These are phyloP conservation scores for Lactifluus subvellereus DNA, from an alignment of 768 basidiomycete genomes.

Conservation along the genomic window DNA sequence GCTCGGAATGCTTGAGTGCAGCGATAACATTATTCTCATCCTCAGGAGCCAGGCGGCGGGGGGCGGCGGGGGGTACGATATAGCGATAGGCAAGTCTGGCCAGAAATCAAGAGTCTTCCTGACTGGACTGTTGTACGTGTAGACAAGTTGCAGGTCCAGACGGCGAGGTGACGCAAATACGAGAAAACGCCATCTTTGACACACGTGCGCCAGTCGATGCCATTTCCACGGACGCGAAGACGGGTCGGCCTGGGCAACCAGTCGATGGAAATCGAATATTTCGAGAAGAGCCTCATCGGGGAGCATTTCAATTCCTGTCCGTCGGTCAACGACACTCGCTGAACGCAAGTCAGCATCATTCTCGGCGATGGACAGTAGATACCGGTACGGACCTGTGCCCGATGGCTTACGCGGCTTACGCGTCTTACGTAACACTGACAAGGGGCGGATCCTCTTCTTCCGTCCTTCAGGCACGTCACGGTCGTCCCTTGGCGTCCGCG, in stretches of 20 bases:
- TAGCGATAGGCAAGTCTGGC: neutral
- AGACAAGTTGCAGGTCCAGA: conserved; percentile 1
- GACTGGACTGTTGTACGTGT: neutral
- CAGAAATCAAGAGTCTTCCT: conserved; percentile 1
- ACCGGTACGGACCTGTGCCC: neutral
- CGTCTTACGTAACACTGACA: neutral
- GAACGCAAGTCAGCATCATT: neutral
- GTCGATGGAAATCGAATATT: conserved; percentile 2
- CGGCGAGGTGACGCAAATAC: conserved; percentile 1
- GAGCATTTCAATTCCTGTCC: neutral
- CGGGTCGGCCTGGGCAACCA: too few relatives aligned
- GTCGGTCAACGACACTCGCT: neutral
- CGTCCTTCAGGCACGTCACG: neutral
- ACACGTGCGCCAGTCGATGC: conserved; percentile 1
- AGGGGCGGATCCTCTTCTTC: too few relatives aligned
- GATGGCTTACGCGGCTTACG: neutral
- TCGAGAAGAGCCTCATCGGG: conserved; percentile 6
- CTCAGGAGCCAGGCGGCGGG: neutral
- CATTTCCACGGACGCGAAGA: neutral
- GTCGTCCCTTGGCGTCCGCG: neutral
- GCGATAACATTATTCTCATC: neutral
- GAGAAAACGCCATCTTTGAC: conserved; percentile 1
- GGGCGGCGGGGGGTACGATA: neutral
- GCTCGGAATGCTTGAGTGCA: conserved; percentile 2
- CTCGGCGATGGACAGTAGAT: neutral